Percentiles rank a stretch among this genome's conserved stretches.
Conservation (phyloP, 805 yeast genomes). For the Jamesozyma spencerorum region DNA sequence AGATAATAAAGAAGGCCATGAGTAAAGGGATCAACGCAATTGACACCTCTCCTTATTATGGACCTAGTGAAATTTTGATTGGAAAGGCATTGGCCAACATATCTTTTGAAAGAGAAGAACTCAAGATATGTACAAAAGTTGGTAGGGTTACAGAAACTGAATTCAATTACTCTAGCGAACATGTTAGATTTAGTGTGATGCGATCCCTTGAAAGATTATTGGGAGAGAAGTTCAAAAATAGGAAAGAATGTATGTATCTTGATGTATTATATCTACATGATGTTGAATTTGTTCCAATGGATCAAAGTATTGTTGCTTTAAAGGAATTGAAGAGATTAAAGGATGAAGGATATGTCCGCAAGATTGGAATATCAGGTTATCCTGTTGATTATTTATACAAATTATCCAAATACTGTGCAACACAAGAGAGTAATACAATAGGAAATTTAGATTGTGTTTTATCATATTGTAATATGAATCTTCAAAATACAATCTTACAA, state of each 20-base stretch:
- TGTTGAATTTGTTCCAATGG: slow-evolving; percentile 63
- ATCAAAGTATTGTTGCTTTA: slow-evolving; percentile 53
- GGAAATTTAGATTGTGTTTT: slow-evolving; percentile 67
- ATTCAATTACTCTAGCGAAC: slow-evolving; percentile 61
- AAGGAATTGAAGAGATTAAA: slow-evolving; percentile 50
- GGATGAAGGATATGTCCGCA: slow-evolving; percentile 48
- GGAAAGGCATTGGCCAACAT: slow-evolving; percentile 52
- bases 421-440: slow-evolving; percentile 30
- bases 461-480: slow-evolving; percentile 72
- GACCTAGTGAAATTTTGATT: slow-evolving; percentile 68
- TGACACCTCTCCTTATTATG: slow-evolving; percentile 91
- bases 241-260: slow-evolving; percentile 41
- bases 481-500: slow-evolving; percentile 58
- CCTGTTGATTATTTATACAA: slow-evolving; percentile 62
- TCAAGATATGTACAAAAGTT: slow-evolving; percentile 74
- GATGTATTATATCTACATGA: slow-evolving; percentile 86
- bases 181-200: slow-evolving; percentile 51
- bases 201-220: slow-evolving; percentile 60
- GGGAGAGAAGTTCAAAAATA: slow-evolving; percentile 22
- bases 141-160: slow-evolving; percentile 63
- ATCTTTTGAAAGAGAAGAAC: slow-evolving; percentile 43
- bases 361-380: slow-evolving; percentile 80
- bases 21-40: slow-evolving; percentile 62
- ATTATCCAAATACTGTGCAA: slow-evolving; percentile 33
- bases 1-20: slow-evolving; percentile 53